Evolutionary conservation across 148 eudicot species (phyloP).

Genomic region (Tetragonia tetragonoides): DNA sequence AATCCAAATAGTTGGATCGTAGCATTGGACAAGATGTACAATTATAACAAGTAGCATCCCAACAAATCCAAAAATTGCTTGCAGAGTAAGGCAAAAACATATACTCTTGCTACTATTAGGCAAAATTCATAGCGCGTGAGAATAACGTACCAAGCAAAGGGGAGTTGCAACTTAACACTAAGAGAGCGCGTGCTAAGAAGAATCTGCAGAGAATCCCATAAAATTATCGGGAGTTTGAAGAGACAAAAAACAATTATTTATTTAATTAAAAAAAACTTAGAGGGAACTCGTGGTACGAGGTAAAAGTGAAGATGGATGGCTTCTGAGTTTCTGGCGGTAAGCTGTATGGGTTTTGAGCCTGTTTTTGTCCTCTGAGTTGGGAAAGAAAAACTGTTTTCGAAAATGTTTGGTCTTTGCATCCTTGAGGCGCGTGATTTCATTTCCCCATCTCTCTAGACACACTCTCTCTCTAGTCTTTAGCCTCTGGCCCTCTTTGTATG

Average conservation of each 20-base stretch:
- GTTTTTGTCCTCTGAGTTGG: not conserved
- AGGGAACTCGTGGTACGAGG: constrained; percentile 34
- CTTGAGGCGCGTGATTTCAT: constrained; percentile 34
- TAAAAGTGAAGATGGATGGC: not conserved
- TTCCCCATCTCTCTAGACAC: too few species aligned
- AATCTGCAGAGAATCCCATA: constrained; percentile 37
- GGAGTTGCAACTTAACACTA: not conserved
- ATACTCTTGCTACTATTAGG: too few species aligned
- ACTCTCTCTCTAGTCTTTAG: too few species aligned
- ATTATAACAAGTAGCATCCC: too few species aligned
- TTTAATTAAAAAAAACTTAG: not conserved
- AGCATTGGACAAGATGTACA: too few species aligned
- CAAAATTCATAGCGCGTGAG: constrained; percentile 1
- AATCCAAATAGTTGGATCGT: too few species aligned
- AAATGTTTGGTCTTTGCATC: constrained; percentile 32
- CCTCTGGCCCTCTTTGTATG: too few species aligned
- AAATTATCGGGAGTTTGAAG: not conserved
- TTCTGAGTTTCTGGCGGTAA: not conserved
- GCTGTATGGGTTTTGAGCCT: not conserved
- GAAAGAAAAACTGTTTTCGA: constrained; percentile 3
- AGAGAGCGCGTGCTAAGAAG: constrained; percentile 34
- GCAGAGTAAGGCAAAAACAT: too few species aligned
- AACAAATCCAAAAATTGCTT: too few species aligned
- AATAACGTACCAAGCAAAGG: not conserved
- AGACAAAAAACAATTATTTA: not conserved